Conservation (phyloP, 768 basidiomycete species). For the Pulveroboletus sp. region DNA sequence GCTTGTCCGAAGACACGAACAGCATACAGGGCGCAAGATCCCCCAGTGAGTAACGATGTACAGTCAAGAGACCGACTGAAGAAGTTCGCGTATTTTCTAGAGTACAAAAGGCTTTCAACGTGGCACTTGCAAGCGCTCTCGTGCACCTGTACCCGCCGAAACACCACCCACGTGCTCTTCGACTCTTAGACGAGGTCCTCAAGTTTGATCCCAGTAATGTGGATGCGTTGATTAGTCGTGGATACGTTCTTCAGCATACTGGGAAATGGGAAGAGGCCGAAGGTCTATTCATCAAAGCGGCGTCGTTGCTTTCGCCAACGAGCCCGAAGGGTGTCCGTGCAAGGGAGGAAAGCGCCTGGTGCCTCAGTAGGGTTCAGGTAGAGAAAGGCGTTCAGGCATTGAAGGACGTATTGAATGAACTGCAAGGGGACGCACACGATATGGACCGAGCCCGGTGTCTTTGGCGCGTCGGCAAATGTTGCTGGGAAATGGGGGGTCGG, state of each 20-base stretch:
- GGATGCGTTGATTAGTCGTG: slow-evolving; percentile 69
- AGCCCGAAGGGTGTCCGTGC: slow-evolving; percentile 55
- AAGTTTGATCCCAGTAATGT: slow-evolving; percentile 58
- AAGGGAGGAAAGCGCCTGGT: slow-evolving; percentile 86
- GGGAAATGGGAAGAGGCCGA: slow-evolving; percentile 69
- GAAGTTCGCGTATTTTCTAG: slow-evolving; percentile 37
- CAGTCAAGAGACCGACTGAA: not conserved
- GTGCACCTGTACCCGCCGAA: slow-evolving; percentile 89
- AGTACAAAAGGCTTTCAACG: slow-evolving; percentile 64
- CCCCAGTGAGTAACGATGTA: slow-evolving; percentile 38
- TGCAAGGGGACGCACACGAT: slow-evolving; percentile 46
- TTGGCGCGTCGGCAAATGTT: slow-evolving; percentile 80
- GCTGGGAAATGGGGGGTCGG: slow-evolving; percentile 73
- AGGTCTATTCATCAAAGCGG: slow-evolving; percentile 57
- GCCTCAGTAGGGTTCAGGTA: slow-evolving; percentile 50
- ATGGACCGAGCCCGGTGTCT: slow-evolving; percentile 73
- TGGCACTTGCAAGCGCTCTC: slow-evolving; percentile 69
- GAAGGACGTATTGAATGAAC: slow-evolving; percentile 41
- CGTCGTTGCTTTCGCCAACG: slow-evolving; percentile 45
- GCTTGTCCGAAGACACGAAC: slow-evolving; percentile 51
- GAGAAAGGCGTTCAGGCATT: slow-evolving; percentile 49
- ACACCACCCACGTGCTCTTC: slow-evolving; percentile 76
- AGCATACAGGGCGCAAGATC: slow-evolving; percentile 53
- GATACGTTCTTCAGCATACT: slow-evolving; percentile 64
- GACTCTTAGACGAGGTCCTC: slow-evolving; percentile 73